phyloP scores from a whole-genome alignment of 176 grass and related monocot species.

The Phoenix dactylifera region DNA sequence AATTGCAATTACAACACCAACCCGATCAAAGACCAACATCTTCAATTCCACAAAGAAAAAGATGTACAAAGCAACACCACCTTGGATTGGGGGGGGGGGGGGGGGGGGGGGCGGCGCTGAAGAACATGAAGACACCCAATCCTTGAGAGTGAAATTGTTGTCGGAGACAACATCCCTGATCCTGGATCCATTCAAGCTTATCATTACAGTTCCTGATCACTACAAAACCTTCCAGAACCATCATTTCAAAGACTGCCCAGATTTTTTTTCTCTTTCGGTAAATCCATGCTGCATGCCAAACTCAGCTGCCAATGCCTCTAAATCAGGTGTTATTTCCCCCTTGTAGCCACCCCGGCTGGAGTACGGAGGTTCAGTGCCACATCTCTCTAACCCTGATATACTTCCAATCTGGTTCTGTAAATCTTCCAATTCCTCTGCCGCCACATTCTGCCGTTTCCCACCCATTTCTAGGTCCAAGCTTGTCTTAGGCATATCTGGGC shows the following conservation, averaged over 20 bases:
- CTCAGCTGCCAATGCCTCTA: too few species aligned
- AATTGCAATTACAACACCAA: too few species aligned
- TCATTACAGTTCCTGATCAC: too few species aligned
- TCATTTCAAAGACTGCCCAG: background rate
- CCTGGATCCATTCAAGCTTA: too few species aligned
- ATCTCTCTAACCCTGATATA: conserved; percentile 3
- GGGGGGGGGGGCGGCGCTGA: too few species aligned
- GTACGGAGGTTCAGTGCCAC: conserved; percentile 3
- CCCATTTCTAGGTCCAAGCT: conserved; percentile 20
- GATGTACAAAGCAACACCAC: too few species aligned
- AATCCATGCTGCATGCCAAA: conserved; percentile 11
- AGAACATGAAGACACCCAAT: too few species aligned
- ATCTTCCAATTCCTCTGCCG: conserved; percentile 23
- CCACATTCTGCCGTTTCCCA: conserved; percentile 15
- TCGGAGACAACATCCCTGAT: too few species aligned
- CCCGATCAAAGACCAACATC: too few species aligned
- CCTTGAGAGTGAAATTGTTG: too few species aligned
- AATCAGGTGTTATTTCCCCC: conserved; percentile 14
- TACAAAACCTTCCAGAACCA: background rate
- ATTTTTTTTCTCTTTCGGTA: conserved; percentile 8
- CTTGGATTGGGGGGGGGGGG: too few species aligned
- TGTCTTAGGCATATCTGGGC: conserved; percentile 17
- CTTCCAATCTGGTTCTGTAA: conserved; percentile 20
- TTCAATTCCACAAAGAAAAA: too few species aligned
- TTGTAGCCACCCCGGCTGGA: conserved; percentile 2